phyloP scores from a whole-genome alignment of 2,329 filamentous ascomycete genomes.

The Aspergillus tamarii region DNA sequence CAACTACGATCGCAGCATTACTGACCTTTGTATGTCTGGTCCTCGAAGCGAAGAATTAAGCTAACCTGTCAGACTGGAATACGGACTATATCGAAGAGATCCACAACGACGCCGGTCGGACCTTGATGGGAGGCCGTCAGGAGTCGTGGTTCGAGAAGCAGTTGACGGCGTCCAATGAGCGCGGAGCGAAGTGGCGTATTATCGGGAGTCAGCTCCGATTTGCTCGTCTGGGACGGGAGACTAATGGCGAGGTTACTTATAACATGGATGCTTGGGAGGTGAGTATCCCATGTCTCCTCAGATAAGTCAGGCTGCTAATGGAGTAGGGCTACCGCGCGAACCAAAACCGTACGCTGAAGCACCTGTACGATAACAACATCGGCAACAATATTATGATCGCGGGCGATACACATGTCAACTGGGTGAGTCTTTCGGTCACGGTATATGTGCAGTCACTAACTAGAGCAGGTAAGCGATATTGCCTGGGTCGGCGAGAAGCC shows the following conservation, averaged over 20 bases:
- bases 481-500: conserved; percentile 57
- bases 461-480: conserved; percentile 48
- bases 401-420: conserved; percentile 70
- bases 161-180: conserved; percentile 60
- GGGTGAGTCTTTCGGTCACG: conserved; percentile 46
- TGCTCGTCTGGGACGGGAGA: conserved; percentile 17
- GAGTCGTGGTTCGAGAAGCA: conserved; percentile 74
- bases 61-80: conserved; percentile 55
- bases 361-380: conserved; percentile 69
- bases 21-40: conserved; percentile 38
- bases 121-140: conserved; percentile 72
- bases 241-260: conserved; percentile 10
- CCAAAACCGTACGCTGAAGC: conserved; percentile 69
- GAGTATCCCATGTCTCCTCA: not conserved
- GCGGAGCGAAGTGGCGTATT: conserved; percentile 71
- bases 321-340: conserved; percentile 65
- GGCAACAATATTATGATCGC: conserved; percentile 73
- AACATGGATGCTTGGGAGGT: conserved; percentile 59
- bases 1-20: conserved; percentile 70
- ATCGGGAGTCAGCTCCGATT: conserved; percentile 67
- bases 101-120: conserved; percentile 67
- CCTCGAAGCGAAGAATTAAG: not conserved
- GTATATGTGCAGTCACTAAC: not conserved
- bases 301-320: not conserved
- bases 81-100: conserved; percentile 64